Conservation (phyloP, 176 grass and related monocot species). For the Oryza coarctata region DNA sequence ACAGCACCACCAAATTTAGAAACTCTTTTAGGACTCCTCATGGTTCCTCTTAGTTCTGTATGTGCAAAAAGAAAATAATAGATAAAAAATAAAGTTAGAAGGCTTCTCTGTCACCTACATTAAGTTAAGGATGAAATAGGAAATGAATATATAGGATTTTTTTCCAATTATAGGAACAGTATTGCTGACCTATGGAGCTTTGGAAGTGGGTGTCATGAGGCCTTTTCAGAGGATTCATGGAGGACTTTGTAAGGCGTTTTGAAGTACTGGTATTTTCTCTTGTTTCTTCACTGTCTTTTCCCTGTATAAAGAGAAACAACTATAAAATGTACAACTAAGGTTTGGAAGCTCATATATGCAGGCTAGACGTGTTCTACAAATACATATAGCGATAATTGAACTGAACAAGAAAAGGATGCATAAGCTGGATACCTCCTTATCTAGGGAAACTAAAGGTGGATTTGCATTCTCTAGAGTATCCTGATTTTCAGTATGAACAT, state of each 20-base stretch:
- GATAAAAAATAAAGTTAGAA: conserved; percentile 39
- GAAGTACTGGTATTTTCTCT: conserved; percentile 28
- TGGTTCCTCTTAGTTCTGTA: conserved; percentile 46
- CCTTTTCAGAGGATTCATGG: conserved; percentile 54
- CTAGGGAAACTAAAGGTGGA: conserved; percentile 49
- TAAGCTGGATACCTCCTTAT: conserved; percentile 46
- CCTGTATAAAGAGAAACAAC: conserved; percentile 46
- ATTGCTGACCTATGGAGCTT: conserved; percentile 61
- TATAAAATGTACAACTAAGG: conserved; percentile 18
- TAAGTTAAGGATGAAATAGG: conserved; percentile 11
- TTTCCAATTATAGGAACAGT: conserved; percentile 12
- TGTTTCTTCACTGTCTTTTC: conserved; percentile 19
- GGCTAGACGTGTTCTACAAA: conserved; percentile 4
- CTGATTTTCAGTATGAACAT: conserved; percentile 39
- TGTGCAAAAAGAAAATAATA: conserved; percentile 33
- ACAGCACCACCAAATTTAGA: conserved; percentile 34
- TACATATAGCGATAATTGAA: conserved; percentile 9
- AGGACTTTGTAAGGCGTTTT: conserved; percentile 33
- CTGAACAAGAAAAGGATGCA: conserved; percentile 7
- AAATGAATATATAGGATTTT: not conserved
- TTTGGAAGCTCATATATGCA: not conserved
- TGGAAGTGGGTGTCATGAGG: conserved; percentile 51
- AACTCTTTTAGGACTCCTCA: conserved; percentile 61
- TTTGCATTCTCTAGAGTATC: conserved; percentile 45
- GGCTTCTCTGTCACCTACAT: not conserved